Base-by-base conservation (phyloP, 2,329 filamentous ascomycete genomes). In the Alternaria alternata region DNA sequence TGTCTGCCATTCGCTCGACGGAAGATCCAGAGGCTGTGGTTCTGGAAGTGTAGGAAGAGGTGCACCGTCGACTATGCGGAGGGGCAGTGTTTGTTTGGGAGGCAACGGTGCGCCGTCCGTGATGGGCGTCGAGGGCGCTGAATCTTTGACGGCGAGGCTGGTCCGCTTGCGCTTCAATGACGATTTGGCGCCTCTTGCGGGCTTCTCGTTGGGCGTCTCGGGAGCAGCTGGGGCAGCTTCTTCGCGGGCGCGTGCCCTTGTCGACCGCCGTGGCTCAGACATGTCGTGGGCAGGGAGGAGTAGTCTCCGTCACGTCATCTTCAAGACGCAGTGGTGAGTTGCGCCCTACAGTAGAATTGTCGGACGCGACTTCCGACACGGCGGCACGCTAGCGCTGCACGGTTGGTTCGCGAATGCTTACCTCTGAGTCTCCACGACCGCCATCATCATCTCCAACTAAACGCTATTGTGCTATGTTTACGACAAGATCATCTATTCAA, bases 41-140 rank as follows among this genome's bases (percentile, higher is more conserved):
- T 87, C 84, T 66, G 89, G 85, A 14, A 93, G 84, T 0, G 89
- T 91, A 3, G 91, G 91, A 32, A 94, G 80, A 16, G 91, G 88
- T 70, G 90, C 87, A 49, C 88, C 88, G 2, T 89, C 79, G 67
- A 85, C 81, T 36, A 93, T 80, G 46, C 86, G 87, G 63, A 83
- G 87, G 26, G 91, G 91, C 55, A 94, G 65, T 9, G 67, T 63
- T 39, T 62, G 71, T 51, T 68, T 69, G 1, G 65, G 59, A 7
- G 42, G 43, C 18, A 60, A 52, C n/a, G 57, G 64, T 18, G 53
- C 32, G 34, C 48, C 57, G n/a, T 73, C 70, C 18, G 59, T 43
- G 3, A 58, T 64, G 3, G 72, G 67, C 26, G 71, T 71, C 28
- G 66, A 65, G 16, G 75, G 75, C 3, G 69, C 67, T 2, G 71